These are phyloP conservation scores for Liriodendron chinense DNA, from an alignment of 164 flowering plant species.

Conservation along the genomic window DNA sequence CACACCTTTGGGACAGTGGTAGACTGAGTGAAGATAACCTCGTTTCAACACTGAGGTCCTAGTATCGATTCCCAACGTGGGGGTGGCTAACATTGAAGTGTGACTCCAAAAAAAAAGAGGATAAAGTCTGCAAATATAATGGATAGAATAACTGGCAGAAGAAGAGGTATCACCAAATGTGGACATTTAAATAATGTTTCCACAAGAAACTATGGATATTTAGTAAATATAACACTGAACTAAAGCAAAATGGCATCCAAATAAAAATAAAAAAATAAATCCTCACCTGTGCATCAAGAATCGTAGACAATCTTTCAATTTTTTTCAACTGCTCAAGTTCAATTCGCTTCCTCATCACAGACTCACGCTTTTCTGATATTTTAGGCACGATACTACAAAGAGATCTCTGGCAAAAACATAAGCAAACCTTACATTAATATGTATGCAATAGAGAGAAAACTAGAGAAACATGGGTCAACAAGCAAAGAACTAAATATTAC, in stretches of 20 bases:
- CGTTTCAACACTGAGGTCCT: no score
- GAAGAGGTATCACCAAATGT: no score
- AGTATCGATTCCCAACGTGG: no score
- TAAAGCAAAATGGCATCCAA: neutral
- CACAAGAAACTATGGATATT: no score
- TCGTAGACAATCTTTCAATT: conserved; percentile 27
- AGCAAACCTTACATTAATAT: neutral
- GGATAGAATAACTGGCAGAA: no score
- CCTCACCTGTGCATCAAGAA: conserved; percentile 68
- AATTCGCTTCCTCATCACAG: conserved; percentile 46
- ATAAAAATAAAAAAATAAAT: neutral
- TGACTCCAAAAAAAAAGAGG: no score
- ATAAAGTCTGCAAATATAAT: no score
- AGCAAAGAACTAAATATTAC: no score
- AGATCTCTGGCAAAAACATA: conserved; percentile 32
- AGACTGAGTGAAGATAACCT: no score
- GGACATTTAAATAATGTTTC: no score
- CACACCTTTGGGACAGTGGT: no score
- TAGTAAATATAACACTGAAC: neutral
- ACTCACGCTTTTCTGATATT: conserved; percentile 49
- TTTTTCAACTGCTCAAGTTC: conserved; percentile 48
- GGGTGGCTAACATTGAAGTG: no score
- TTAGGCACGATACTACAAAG: conserved; percentile 42
- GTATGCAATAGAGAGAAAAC: neutral
- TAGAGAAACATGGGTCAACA: neutral